Evolutionary conservation across 2,329 filamentous ascomycete species (phyloP).

Genomic region (Rhinocladiella similis): DNA sequence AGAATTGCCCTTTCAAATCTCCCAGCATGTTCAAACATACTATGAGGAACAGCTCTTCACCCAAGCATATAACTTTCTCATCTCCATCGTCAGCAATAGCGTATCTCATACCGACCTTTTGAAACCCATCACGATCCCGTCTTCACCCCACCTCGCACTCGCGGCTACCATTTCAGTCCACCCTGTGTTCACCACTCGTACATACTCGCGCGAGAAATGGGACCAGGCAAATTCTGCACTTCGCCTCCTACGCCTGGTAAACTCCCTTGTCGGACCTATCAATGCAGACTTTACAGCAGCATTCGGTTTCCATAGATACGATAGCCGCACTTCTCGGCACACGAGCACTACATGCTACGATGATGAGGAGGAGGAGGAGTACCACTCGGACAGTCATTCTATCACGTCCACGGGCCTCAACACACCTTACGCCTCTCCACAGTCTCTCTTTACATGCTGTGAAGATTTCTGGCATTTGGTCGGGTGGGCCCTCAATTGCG

Average conservation of each 20-base stretch:
- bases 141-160: slow-evolving; percentile 71
- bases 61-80: slow-evolving; percentile 65
- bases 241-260: slow-evolving; percentile 67
- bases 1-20: slow-evolving; percentile 63
- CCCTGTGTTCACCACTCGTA: slow-evolving; percentile 73
- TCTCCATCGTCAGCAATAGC: slow-evolving; percentile 61
- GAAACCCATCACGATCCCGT: slow-evolving; percentile 62
- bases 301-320: slow-evolving; percentile 62
- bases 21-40: slow-evolving; percentile 67
- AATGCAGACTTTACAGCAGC: slow-evolving; percentile 69
- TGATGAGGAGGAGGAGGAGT: slow-evolving; percentile 29
- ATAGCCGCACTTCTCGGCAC: slow-evolving; percentile 19
- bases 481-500: slow-evolving; percentile 94
- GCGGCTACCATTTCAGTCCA: slow-evolving; percentile 82
- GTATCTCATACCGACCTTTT: slow-evolving; percentile 36
- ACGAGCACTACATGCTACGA: not conserved
- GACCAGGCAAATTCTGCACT: slow-evolving; percentile 68
- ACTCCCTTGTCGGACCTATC: slow-evolving; percentile 66
- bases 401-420: slow-evolving; percentile 42
- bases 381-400: slow-evolving; percentile 41
- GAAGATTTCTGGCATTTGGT: slow-evolving; percentile 86
- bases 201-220: slow-evolving; percentile 59
- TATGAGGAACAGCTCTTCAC: slow-evolving; percentile 73
- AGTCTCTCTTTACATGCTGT: slow-evolving; percentile 71
- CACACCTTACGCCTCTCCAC: slow-evolving; percentile 61